These are phyloP conservation scores for Globisporangium nunn DNA, from an alignment of 352 stramenopile genomes.

Conservation along the genomic window DNA sequence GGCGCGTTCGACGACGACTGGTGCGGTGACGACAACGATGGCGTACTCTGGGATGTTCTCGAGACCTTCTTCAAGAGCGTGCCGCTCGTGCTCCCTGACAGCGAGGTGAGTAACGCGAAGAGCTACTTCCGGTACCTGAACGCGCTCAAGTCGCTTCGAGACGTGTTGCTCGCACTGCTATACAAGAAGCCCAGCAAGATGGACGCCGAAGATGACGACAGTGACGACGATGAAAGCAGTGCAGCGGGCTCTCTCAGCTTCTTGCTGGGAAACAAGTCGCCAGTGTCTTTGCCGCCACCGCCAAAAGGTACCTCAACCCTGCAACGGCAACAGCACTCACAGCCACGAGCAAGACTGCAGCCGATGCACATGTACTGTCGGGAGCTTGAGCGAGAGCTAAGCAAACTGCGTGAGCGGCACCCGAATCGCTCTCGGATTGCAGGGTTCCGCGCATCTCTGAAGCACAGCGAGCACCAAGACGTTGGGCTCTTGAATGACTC, in stretches of 20 bases:
- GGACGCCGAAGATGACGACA: conserved; percentile 12
- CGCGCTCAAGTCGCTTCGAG: conserved; percentile 42
- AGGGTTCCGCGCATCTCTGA: conserved; percentile 10
- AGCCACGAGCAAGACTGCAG: conserved; percentile 1
- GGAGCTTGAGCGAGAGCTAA: conserved; percentile 50
- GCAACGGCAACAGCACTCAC: not conserved
- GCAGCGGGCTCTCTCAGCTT: not conserved
- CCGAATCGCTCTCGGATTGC: conserved; percentile 11
- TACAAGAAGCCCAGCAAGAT: conserved; percentile 27
- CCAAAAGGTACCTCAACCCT: not conserved
- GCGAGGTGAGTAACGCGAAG: conserved; percentile 36
- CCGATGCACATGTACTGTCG: conserved; percentile 63
- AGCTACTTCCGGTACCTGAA: conserved; percentile 47
- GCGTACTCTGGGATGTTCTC: conserved; percentile 46
- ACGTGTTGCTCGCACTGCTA: conserved; percentile 38
- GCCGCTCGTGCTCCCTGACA: conserved; percentile 40
- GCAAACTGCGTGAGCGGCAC: conserved; percentile 27
- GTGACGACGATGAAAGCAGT: conserved; percentile 16
- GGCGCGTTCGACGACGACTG: not conserved
- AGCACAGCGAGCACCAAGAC: conserved; percentile 20
- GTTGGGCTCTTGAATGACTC: conserved; percentile 45
- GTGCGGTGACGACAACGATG: conserved; percentile 13
- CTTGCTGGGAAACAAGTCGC: not conserved
- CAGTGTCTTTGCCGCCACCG: not conserved
- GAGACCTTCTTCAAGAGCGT: conserved; percentile 62